phyloP scores from a whole-genome alignment of 345 rosid species.

The Erucastrum elatum region DNA sequence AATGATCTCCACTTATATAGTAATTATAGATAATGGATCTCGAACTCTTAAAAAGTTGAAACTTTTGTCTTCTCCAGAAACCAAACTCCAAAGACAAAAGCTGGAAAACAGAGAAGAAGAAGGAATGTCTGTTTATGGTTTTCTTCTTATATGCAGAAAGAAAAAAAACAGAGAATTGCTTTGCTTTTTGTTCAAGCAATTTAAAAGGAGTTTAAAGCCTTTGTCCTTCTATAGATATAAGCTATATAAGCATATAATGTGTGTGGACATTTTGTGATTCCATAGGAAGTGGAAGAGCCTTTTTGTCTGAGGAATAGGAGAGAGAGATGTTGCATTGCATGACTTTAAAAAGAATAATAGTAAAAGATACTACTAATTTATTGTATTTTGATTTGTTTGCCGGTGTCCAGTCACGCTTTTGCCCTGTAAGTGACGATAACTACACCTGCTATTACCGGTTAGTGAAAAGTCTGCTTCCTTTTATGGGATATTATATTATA shows the following conservation, averaged over 20 bases:
- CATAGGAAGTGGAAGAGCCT: conserved; percentile 32
- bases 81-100: conserved; percentile 35
- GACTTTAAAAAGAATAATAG: background rate
- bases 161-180: background rate
- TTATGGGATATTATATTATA: background rate
- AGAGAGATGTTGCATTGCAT: background rate
- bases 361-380: background rate
- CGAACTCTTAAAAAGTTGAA: conserved; percentile 25
- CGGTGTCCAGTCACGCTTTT: conserved; percentile 33
- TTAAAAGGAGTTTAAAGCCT: conserved; percentile 24
- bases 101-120: conserved; percentile 16
- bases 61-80: conserved; percentile 37
- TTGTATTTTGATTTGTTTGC: conserved; percentile 16
- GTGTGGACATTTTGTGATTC: conserved; percentile 18
- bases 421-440: background rate
- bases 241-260: background rate
- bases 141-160: background rate
- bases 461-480: conserved; percentile 12
- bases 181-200: conserved; percentile 38
- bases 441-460: conserved; percentile 30
- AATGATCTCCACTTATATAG: conserved; percentile 16
- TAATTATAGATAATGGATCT: conserved; percentile 7
- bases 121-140: conserved; percentile 23
- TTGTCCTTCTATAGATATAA: conserved; percentile 26
- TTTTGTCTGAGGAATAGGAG: conserved; percentile 30